Percentiles rank a stretch among this genome's conserved stretches.
Conservation (phyloP, 179 eudicot species). For the Sideroxylon spinosum region DNA sequence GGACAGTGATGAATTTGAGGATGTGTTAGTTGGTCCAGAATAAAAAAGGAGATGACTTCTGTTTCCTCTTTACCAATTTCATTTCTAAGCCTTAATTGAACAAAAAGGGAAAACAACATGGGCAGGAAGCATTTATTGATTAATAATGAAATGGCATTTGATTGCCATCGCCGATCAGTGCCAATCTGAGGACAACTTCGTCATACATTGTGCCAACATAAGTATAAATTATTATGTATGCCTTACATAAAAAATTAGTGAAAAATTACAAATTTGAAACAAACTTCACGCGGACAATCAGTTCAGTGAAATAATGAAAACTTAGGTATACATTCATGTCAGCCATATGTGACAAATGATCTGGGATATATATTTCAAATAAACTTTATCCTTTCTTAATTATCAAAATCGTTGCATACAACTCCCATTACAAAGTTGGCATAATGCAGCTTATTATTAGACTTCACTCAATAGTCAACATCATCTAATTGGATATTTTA, state of each 20-base stretch:
- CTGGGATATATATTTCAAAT: background rate
- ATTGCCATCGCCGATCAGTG: too few species aligned
- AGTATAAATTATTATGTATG: too few species aligned
- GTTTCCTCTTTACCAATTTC: background rate
- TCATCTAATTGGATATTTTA: background rate
- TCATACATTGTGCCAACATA: too few species aligned
- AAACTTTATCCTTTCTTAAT: background rate
- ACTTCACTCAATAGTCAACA: background rate
- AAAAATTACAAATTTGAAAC: too few species aligned
- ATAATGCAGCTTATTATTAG: background rate
- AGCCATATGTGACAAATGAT: background rate
- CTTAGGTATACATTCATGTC: background rate
- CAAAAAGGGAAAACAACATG: constrained; percentile 1
- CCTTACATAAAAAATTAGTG: too few species aligned
- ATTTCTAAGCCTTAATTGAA: background rate
- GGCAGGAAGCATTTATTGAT: background rate
- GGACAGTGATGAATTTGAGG: background rate
- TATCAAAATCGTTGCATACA: background rate
- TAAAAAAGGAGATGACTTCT: background rate
- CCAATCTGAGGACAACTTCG: too few species aligned
- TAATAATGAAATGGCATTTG: background rate
- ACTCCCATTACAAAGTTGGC: background rate
- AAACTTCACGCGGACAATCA: background rate
- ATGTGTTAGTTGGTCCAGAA: background rate
- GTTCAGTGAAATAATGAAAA: background rate